These are phyloP conservation scores for Voacanga thouarsii DNA, from an alignment of 257 asterid species.

Conservation along the genomic window DNA sequence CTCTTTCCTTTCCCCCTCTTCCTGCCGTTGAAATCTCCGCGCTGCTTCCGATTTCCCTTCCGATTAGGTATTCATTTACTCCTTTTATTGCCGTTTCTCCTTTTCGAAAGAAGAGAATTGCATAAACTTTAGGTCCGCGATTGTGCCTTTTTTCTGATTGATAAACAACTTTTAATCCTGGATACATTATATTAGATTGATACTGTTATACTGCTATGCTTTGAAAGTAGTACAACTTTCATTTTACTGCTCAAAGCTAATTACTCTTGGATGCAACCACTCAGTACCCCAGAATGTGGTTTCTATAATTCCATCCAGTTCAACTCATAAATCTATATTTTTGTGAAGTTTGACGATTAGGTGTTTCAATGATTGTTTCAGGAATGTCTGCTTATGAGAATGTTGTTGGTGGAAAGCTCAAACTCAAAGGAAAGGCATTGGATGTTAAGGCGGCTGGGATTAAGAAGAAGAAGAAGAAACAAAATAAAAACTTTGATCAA, in stretches of 20 bases:
- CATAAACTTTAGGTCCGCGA: background rate
- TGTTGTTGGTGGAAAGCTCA: constrained; percentile 81
- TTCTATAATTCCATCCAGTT: too few relatives aligned
- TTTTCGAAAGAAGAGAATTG: background rate
- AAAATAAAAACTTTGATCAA: constrained; percentile 50
- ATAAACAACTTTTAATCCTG: too few relatives aligned
- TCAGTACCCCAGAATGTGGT: background rate
- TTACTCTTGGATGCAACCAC: too few relatives aligned
- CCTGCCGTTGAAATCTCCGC: background rate
- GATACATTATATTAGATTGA: background rate
- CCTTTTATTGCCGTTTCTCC: background rate
- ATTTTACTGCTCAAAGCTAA: background rate
- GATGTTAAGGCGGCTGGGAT: constrained; percentile 74
- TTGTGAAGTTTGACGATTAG: background rate
- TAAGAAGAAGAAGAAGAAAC: constrained; percentile 67
- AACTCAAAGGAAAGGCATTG: constrained; percentile 91
- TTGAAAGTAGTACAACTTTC: background rate
- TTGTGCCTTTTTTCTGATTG: background rate
- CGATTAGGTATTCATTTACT: background rate
- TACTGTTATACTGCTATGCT: background rate
- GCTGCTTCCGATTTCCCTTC: background rate
- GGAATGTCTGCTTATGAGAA: constrained; percentile 80
- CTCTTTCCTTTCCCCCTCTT: background rate
- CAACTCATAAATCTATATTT: too few relatives aligned
- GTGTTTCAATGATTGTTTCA: constrained; percentile 9